Evolutionary conservation across 306 rosid genomes (phyloP).

Genomic region (Begonia loranthoides): DNA sequence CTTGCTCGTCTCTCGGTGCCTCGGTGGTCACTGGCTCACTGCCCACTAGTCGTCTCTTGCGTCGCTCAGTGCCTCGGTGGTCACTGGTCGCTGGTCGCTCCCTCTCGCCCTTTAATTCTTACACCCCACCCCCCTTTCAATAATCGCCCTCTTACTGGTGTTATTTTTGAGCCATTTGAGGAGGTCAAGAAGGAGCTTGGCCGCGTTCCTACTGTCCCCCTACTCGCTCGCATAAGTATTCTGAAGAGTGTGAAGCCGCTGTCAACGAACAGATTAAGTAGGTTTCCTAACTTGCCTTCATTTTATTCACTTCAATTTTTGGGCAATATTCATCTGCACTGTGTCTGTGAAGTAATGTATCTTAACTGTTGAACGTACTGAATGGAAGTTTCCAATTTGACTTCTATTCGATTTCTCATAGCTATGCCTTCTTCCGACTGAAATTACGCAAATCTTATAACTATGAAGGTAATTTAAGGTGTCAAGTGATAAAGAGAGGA

Average conservation of each 20-base stretch:
- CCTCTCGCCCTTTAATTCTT: too few relatives aligned
- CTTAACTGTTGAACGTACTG: neutral
- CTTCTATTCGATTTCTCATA: too few relatives aligned
- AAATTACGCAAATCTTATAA: neutral
- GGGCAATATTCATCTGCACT: neutral
- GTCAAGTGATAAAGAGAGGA: conserved; percentile 90
- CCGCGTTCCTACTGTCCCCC: conserved; percentile 63
- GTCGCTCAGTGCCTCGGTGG: too few relatives aligned
- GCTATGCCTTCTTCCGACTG: neutral
- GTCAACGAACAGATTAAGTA: conserved; percentile 91
- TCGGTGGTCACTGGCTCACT: too few relatives aligned
- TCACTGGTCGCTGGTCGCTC: too few relatives aligned
- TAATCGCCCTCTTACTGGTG: conserved; percentile 49
- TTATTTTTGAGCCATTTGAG: conserved; percentile 82
- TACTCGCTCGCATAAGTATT: conserved; percentile 73
- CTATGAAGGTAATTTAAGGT: conserved; percentile 63
- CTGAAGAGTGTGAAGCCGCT: conserved; percentile 45
- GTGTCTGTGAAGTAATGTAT: neutral
- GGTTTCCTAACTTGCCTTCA: conserved; percentile 5
- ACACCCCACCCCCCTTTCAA: too few relatives aligned
- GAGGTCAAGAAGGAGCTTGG: conserved; percentile 88
- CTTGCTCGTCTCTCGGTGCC: too few relatives aligned
- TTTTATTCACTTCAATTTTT: neutral
- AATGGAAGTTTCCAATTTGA: neutral
- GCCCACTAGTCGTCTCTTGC: too few relatives aligned